phyloP scores from a whole-genome alignment of 441 rosid species.

The Erysimum cheiri region DNA sequence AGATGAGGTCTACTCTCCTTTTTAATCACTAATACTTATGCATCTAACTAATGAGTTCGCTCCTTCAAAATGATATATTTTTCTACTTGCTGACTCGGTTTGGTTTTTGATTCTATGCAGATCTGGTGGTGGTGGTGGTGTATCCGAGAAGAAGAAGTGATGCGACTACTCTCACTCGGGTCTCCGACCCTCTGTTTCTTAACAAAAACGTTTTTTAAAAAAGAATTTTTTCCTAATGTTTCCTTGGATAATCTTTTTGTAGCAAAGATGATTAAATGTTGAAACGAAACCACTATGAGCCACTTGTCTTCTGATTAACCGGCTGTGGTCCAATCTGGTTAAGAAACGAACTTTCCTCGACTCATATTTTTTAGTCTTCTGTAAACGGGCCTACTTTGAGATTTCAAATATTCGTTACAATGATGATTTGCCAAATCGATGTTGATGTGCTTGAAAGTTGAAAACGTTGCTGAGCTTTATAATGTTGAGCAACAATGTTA shows the following conservation, averaged over 20 bases:
- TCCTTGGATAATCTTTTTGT: conserved; percentile 15
- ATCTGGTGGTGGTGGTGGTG: conserved; percentile 54
- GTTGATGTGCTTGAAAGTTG: conserved; percentile 32
- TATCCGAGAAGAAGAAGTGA: conserved; percentile 53
- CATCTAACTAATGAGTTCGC: background rate
- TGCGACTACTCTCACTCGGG: background rate
- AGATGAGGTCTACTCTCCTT: conserved; percentile 53
- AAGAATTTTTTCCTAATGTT: conserved; percentile 3
- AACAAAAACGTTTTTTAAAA: background rate
- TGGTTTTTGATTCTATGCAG: conserved; percentile 31
- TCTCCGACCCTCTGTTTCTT: background rate
- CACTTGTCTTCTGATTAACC: conserved; percentile 6
- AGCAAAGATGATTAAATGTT: conserved; percentile 9
- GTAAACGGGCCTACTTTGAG: conserved; percentile 11
- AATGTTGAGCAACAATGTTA: conserved; percentile 33
- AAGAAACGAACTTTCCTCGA: background rate
- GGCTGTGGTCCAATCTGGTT: background rate
- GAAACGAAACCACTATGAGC: conserved; percentile 1
- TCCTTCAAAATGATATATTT: background rate
- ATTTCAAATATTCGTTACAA: conserved; percentile 31
- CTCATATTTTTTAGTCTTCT: conserved; percentile 1
- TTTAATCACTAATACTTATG: background rate
- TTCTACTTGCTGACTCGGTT: background rate
- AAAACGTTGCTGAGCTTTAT: conserved; percentile 6
- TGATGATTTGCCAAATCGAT: conserved; percentile 17